Evolutionary conservation across 2,329 filamentous ascomycete species (phyloP).

Genomic region (Cyphellophora attinorum): DNA sequence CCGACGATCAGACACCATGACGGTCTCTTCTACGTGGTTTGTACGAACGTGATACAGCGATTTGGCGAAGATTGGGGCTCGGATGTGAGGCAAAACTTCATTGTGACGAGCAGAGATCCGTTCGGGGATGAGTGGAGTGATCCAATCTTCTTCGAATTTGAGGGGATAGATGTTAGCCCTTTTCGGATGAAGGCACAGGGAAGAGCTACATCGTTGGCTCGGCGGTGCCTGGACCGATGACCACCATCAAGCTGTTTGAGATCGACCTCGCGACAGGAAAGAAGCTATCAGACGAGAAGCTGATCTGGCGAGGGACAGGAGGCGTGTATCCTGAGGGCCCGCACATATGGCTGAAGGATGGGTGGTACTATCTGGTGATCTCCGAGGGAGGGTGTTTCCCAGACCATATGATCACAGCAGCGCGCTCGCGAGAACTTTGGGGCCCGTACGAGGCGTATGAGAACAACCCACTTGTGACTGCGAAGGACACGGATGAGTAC

Average conservation of each 20-base stretch:
- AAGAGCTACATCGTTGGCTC: conserved; percentile 27
- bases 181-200: conserved; percentile 32
- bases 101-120: conserved; percentile 33
- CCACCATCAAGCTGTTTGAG: conserved; percentile 15
- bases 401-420: conserved; percentile 41
- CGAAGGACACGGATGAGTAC: conserved; percentile 20
- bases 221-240: conserved; percentile 15
- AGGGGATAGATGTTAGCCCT: conserved; percentile 38
- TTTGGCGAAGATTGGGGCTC: conserved; percentile 5
- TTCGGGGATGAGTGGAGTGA: conserved; percentile 36
- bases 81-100: conserved; percentile 23
- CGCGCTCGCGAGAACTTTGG: conserved; percentile 33
- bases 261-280: conserved; percentile 25
- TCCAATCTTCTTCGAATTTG: conserved; percentile 27
- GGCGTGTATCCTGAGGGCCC: conserved; percentile 42
- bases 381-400: conserved; percentile 46
- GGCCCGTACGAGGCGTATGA: conserved; percentile 38
- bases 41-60: conserved; percentile 30
- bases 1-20: conserved; percentile 36
- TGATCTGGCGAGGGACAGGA: conserved; percentile 39
- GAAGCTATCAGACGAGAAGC: conserved; percentile 22
- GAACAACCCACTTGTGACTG: conserved; percentile 39
- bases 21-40: conserved; percentile 36
- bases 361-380: conserved; percentile 44
- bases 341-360: conserved; percentile 43